Evolutionary conservation across 2,329 filamentous ascomycete genomes (phyloP).

Genomic region (Colletotrichum musae): DNA sequence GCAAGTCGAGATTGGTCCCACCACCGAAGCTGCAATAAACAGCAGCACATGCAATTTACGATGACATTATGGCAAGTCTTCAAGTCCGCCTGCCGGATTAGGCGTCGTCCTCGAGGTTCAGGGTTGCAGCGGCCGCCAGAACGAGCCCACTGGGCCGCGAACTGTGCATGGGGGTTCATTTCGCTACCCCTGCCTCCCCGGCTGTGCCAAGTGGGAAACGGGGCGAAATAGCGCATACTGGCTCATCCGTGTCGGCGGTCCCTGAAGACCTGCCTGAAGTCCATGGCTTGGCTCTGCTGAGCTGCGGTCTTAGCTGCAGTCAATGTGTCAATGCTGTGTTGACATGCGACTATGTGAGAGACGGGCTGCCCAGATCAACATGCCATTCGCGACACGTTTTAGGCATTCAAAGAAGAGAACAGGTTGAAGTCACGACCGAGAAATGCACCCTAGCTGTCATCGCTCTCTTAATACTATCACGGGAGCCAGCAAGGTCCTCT

Average conservation of each 20-base stretch:
- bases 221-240: constrained; percentile 20
- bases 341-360: neutral
- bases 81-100: constrained; percentile 12
- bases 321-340: too few relatives aligned
- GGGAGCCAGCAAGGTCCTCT: too few relatives aligned
- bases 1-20: neutral
- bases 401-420: too few relatives aligned
- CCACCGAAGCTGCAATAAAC: neutral
- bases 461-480: too few relatives aligned
- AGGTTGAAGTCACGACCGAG: too few relatives aligned
- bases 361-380: neutral
- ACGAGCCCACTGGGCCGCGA: neutral
- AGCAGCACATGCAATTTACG: neutral
- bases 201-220: constrained; percentile 5
- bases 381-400: too few relatives aligned
- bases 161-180: neutral
- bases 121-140: constrained; percentile 7
- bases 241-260: neutral
- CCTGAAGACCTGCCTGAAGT: constrained; percentile 2
- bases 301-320: too few relatives aligned
- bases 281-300: too few relatives aligned
- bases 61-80: neutral
- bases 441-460: too few relatives aligned
- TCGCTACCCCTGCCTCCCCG: constrained; percentile 2
- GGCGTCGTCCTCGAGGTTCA: neutral